These are phyloP conservation scores for Leavenworthia alabamica DNA, from an alignment of 345 rosid species.

Conservation along the genomic window DNA sequence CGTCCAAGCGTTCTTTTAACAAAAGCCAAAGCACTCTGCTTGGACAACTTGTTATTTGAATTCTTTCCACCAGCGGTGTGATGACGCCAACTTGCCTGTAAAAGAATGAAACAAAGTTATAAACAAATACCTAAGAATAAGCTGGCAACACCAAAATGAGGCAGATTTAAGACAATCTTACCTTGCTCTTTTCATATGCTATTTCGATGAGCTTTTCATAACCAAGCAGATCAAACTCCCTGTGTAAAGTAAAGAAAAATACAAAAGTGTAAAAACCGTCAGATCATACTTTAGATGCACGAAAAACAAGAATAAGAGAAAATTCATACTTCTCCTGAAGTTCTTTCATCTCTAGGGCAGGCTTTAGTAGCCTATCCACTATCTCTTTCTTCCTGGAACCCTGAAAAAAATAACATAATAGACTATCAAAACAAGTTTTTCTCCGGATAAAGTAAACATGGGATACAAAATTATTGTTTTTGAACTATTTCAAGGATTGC, in stretches of 20 bases:
- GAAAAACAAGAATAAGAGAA: conserved; percentile 6
- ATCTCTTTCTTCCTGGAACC: conserved; percentile 57
- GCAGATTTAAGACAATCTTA: conserved; percentile 30
- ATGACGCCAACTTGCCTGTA: conserved; percentile 65
- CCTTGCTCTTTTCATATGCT: conserved; percentile 84
- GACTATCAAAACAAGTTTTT: conserved; percentile 6
- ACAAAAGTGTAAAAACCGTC: background rate
- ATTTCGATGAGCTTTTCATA: conserved; percentile 64
- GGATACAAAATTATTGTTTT: conserved; percentile 5
- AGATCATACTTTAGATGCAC: conserved; percentile 1
- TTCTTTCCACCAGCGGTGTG: conserved; percentile 58
- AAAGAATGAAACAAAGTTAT: conserved; percentile 10
- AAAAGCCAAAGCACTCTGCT: conserved; percentile 74
- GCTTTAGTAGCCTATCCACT: conserved; percentile 49
- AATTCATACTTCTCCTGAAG: conserved; percentile 57
- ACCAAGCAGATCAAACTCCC: conserved; percentile 71
- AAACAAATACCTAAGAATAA: background rate
- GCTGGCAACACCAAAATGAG: background rate
- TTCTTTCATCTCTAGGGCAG: conserved; percentile 52
- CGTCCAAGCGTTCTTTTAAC: conserved; percentile 61
- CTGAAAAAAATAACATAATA: conserved; percentile 36
- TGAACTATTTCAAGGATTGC: background rate
- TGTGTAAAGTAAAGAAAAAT: conserved; percentile 24
- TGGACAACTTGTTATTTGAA: conserved; percentile 66
- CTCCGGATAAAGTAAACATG: conserved; percentile 3